A percentile compares a stretch with the other conserved stretches of the same genome.
phyloP scores from a whole-genome alignment of 2,329 filamentous ascomycete genomes.

The Chrysoporthe deuterocubensis region DNA sequence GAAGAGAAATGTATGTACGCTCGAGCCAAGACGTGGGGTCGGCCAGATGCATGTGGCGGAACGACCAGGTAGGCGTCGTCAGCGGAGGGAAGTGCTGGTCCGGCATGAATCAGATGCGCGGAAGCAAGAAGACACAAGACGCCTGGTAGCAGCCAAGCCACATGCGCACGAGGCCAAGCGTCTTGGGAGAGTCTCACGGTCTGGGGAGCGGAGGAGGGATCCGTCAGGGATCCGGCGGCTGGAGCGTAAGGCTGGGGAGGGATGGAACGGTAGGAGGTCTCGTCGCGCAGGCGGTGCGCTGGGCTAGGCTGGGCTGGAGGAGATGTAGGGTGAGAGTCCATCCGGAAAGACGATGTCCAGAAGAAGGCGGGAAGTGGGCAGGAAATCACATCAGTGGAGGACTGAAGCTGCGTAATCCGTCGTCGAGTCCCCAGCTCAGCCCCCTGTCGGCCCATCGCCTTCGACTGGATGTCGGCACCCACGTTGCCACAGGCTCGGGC shows the following conservation, averaged over 20 bases:
- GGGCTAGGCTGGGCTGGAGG: neutral
- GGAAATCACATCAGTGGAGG: neutral
- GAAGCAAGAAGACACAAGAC: constrained; percentile 16
- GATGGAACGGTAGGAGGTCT: neutral
- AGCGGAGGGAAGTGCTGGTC: neutral
- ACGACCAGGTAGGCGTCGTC: constrained; percentile 3
- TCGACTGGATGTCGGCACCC: constrained; percentile 1
- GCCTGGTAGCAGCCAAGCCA: constrained; percentile 26
- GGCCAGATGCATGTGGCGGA: neutral
- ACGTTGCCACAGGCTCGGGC: neutral
- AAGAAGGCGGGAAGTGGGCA: neutral
- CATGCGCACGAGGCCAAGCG: constrained; percentile 24
- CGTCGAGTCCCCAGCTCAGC: constrained; percentile 2
- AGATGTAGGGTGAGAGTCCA: neutral
- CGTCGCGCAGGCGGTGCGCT: neutral
- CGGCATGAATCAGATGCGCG: constrained; percentile 22
- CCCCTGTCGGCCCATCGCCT: neutral
- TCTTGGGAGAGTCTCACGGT: constrained; percentile 24
- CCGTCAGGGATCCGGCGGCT: constrained; percentile 13
- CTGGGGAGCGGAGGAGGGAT: constrained; percentile 11
- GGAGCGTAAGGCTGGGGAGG: neutral
- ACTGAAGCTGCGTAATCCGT: neutral
- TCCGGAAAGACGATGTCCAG: neutral
- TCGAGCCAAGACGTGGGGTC: neutral
- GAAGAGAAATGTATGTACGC: neutral